Percentiles rank a stretch among this genome's conserved stretches.
Evolutionary conservation across 345 rosid species (phyloP).

Genomic region (Populus ilicifolia): DNA sequence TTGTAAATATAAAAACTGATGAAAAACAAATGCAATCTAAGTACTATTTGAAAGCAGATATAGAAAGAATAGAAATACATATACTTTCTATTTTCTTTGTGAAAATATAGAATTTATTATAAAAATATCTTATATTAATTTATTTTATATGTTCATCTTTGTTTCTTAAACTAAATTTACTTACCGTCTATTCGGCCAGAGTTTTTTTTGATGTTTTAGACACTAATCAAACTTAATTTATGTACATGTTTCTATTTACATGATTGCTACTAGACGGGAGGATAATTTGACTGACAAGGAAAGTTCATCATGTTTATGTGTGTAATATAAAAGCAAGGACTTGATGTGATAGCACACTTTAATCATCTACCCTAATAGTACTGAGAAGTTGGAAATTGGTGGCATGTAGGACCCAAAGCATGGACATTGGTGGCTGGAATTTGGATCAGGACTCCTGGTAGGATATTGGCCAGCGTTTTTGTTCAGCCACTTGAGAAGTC

Average conservation of each 20-base stretch:
- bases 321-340: neutral
- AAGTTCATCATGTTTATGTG: neutral
- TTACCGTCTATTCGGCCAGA: too few relatives aligned
- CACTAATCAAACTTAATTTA: too few relatives aligned
- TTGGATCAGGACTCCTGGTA: constrained; percentile 29
- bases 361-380: constrained; percentile 11
- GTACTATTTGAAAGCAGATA: too few relatives aligned
- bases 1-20: too few relatives aligned
- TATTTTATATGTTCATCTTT: too few relatives aligned
- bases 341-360: neutral
- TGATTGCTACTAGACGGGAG: neutral
- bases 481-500: constrained; percentile 32
- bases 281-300: neutral
- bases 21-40: too few relatives aligned
- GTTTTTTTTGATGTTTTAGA: too few relatives aligned
- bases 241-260: neutral
- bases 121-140: too few relatives aligned
- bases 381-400: constrained; percentile 30
- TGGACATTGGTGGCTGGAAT: constrained; percentile 36
- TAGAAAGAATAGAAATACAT: too few relatives aligned
- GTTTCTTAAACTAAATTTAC: too few relatives aligned
- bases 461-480: constrained; percentile 33
- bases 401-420: constrained; percentile 38
- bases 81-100: too few relatives aligned
- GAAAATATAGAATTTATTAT: too few relatives aligned